A percentile compares a stretch with the other conserved stretches of the same genome.
phyloP scores from a whole-genome alignment of 2,329 filamentous ascomycete genomes.

The Capronia epimyces region DNA sequence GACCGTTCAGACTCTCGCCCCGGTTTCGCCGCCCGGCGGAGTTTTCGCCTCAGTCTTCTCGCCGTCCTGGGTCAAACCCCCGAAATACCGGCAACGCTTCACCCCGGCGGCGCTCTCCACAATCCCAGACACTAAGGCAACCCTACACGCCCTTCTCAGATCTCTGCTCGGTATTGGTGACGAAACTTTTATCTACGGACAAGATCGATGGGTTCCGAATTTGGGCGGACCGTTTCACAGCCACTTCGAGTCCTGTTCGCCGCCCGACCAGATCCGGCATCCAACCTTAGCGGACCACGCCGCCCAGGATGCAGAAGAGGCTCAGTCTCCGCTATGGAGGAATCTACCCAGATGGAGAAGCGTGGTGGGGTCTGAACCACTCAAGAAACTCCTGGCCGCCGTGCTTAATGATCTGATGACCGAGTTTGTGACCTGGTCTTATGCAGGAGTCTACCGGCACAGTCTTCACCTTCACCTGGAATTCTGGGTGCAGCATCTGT shows the following conservation, averaged over 20 bases:
- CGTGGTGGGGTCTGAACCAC: slow-evolving; percentile 47
- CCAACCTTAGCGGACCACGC: slow-evolving; percentile 16
- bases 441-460: slow-evolving; percentile 51
- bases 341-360: slow-evolving; percentile 14
- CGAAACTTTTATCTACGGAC: slow-evolving; percentile 17
- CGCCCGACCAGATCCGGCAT: slow-evolving; percentile 11
- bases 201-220: slow-evolving; percentile 2
- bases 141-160: slow-evolving; percentile 8
- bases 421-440: slow-evolving; percentile 52
- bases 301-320: slow-evolving; percentile 9
- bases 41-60: slow-evolving; percentile 22
- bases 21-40: not conserved
- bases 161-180: slow-evolving; percentile 21
- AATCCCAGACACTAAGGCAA: slow-evolving; percentile 12
- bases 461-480: slow-evolving; percentile 48
- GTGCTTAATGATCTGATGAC: slow-evolving; percentile 55
- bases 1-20: slow-evolving; percentile 2
- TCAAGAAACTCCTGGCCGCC: slow-evolving; percentile 54
- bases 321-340: slow-evolving; percentile 14
- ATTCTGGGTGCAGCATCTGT: slow-evolving; percentile 52
- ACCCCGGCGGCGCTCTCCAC: not conserved
- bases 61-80: slow-evolving; percentile 9
- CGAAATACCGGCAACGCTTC: slow-evolving; percentile 14
- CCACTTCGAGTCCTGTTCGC: slow-evolving; percentile 17
- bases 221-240: slow-evolving; percentile 13